Base-by-base conservation (phyloP, 2,329 filamentous ascomycete species). In the Huntiella bhutanensis region DNA sequence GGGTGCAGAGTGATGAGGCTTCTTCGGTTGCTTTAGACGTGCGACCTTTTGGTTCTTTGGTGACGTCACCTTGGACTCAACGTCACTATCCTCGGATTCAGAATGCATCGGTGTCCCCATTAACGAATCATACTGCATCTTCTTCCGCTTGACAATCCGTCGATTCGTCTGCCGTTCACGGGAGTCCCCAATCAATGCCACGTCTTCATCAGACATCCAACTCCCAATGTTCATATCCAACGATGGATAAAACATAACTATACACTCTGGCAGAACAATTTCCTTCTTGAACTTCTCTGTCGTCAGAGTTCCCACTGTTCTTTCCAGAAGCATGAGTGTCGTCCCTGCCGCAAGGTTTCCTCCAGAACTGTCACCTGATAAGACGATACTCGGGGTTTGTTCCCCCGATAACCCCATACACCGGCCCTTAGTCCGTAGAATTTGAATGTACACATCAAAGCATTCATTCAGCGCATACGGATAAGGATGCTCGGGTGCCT, bases 151-250 rank as follows among this genome's bases (percentile, higher is more conserved):
- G 8, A 95, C 66, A 47, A 96, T 81, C 19, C 75, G 72, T 48
- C 73, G 71, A 56, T 95, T 94, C 1, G 79, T 85, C 54, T 78
- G 79, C 17, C 85, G 73, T 58, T 78, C 77, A 49, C 77, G 73
- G 8, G 85, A 77, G 52, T 94, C 87, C 53, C 85, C 79, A 52
- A 98, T 93, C 51, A 98, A 65, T 0, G 84, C 77, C 84, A 96
- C 93, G 59, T 98, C 87, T 60, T 96, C 88, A 55, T 96, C 88
- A 0, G 84, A 87, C 87, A 98, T 96, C 91, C 91, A 98, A 60
- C 87, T 95, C 34, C 85, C 85, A 53, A 96, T 96, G 56, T 93
- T 95, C 82, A 96, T 86, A 56, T 96, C 91, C 49, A 98, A 65
- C 0, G 80, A 79, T 1, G 91, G 91, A 56, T 98, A 98, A 49